A percentile compares a stretch with the other conserved stretches of the same genome.
These are phyloP conservation scores for Leccinum huronense DNA, from an alignment of 1,284 basidiomycete species.

Conservation along the genomic window DNA sequence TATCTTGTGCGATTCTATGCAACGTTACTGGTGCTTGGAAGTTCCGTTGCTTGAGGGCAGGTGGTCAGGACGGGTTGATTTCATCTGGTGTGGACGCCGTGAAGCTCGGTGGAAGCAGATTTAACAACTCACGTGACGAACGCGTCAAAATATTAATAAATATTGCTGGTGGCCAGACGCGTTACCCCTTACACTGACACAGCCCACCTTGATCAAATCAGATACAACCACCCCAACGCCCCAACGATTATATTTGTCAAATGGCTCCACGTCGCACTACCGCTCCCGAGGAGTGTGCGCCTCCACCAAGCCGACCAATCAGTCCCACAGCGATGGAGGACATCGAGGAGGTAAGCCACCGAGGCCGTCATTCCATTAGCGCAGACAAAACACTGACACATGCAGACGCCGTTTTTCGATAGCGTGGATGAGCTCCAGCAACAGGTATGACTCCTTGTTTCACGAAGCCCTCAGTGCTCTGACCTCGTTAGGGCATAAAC, in stretches of 20 bases:
- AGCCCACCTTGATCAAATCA: too few species aligned
- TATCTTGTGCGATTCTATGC: neutral
- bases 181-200: neutral
- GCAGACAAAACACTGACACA: neutral
- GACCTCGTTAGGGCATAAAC: slow-evolving; percentile 75
- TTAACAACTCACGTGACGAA: slow-evolving; percentile 24
- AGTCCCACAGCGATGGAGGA: slow-evolving; percentile 44
- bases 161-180: neutral
- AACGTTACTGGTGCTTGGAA: neutral
- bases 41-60: neutral
- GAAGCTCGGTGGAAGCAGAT: slow-evolving; percentile 7
- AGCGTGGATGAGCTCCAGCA: slow-evolving; percentile 86
- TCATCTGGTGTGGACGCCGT: slow-evolving; percentile 3
- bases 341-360: slow-evolving; percentile 40
- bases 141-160: slow-evolving; percentile 13
- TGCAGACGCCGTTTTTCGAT: slow-evolving; percentile 63
- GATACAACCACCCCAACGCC: neutral
- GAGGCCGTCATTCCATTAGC: neutral
- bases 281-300: slow-evolving; percentile 29
- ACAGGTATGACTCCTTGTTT: slow-evolving; percentile 54
- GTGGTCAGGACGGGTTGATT: neutral
- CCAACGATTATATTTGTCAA: neutral
- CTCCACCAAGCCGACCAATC: slow-evolving; percentile 39
- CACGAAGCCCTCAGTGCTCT: neutral
- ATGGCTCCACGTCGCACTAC: slow-evolving; percentile 34